These are phyloP conservation scores for Diatrype stigma DNA, from an alignment of 2,329 filamentous ascomycete species.

Conservation along the genomic window DNA sequence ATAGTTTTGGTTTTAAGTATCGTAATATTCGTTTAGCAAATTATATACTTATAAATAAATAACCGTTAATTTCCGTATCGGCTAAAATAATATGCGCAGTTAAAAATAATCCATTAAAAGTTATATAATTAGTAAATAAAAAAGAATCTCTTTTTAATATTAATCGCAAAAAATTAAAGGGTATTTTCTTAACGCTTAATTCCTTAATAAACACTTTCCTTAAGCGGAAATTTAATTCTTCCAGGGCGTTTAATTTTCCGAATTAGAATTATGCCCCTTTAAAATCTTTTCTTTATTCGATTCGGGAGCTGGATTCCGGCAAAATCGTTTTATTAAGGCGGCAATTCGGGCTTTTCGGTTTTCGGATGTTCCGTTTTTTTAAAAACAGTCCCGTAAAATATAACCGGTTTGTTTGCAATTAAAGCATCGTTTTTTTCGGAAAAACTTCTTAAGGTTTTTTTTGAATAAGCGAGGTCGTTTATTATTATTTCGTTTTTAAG, in stretches of 20 bases:
- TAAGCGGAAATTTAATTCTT: too few species aligned
- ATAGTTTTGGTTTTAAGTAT: too few species aligned
- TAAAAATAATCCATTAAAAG: too few species aligned
- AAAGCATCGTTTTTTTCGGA: background rate
- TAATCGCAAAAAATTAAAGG: background rate
- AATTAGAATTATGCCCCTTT: constrained; percentile 1
- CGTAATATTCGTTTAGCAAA: too few species aligned
- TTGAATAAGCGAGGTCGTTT: too few species aligned
- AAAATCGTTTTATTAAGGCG: background rate
- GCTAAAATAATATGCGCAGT: too few species aligned
- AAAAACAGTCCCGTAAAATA: background rate
- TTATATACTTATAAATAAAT: too few species aligned
- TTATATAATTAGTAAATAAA: background rate
- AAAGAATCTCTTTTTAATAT: constrained; percentile 4
- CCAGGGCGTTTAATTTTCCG: background rate
- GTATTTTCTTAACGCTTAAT: background rate
- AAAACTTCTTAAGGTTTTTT: background rate
- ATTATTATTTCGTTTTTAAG: background rate
- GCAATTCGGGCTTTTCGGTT: background rate
- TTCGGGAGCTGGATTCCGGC: background rate
- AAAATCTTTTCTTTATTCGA: background rate
- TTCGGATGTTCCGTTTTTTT: background rate
- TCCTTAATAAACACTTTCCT: background rate
- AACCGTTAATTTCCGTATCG: too few species aligned
- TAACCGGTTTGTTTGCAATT: background rate